Base-by-base conservation (phyloP, 2,329 filamentous ascomycete genomes). In the Pestalotiopsis sp. region DNA sequence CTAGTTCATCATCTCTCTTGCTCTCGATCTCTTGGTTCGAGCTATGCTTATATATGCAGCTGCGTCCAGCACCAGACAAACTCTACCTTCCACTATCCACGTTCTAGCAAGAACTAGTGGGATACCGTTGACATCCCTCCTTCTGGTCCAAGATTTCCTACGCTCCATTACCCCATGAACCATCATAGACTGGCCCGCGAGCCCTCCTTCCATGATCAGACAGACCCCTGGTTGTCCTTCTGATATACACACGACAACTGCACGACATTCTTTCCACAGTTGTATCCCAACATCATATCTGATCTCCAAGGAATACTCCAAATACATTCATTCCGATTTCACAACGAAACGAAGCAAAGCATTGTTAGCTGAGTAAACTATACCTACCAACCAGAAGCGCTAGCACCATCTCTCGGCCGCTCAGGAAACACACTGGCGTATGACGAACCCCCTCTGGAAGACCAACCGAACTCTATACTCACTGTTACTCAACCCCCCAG, bases 141-240 rank as follows among this genome's bases (percentile, higher is more conserved):
- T 25, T 13, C 23, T 45, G 52, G 9, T 13, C 23, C 23, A 25
- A 39, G 31, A 36, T 20, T 52, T 27, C 25, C 57, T 13, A 52
- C 23, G 23, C 36, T 41, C 56, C 52, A 67, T 60, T 59, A 59
- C 65, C 56, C 52, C 36, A 58, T 60, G 39, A 60, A n/a, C 49
- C 64, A 66, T 67, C 65, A 67, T 67, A 67, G 65, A 59, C 45
- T 57, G 65, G 36, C 25, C 3, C 65, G n/a, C 17, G 45, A n/a
- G 17, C 45, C 17, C 20, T 17, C 17, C 20, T 20, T n/a, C 4
- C 45, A 20, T n/a, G 20, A 14, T n/a, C 17, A 52, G 7, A n/a
- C 14, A 52, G 14, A 52, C 20, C 45, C 45, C 14, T 20, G 17
- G n/a, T 52, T n/a, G 20, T 52, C 45, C 45, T 23, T n/a, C 45